These are phyloP conservation scores for Eleusine coracana DNA, from an alignment of 176 grass and related monocot species.

Conservation along the genomic window DNA sequence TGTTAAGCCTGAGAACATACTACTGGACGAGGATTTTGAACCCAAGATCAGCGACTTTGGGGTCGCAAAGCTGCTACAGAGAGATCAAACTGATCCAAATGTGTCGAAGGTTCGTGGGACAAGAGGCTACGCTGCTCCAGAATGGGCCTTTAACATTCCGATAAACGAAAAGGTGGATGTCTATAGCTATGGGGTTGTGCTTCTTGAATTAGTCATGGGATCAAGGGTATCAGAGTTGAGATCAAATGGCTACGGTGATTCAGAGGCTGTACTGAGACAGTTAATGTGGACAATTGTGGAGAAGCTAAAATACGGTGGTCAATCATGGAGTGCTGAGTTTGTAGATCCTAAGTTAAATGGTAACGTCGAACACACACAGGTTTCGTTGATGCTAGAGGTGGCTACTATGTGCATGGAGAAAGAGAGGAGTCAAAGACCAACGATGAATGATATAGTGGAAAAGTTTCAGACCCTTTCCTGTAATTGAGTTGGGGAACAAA, in stretches of 20 bases:
- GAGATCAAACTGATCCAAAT: slow-evolving; percentile 30
- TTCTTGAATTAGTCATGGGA: slow-evolving; percentile 32
- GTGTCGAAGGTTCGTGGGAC: slow-evolving; percentile 26
- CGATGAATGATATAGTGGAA: slow-evolving; percentile 25
- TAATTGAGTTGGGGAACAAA: neutral
- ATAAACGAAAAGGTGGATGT: slow-evolving; percentile 42
- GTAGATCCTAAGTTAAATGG: slow-evolving; percentile 20
- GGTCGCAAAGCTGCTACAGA: slow-evolving; percentile 31
- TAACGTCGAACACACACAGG: neutral
- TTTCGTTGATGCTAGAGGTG: slow-evolving; percentile 8
- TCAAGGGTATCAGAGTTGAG: neutral
- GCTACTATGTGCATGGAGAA: slow-evolving; percentile 29
- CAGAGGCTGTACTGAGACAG: slow-evolving; percentile 11
- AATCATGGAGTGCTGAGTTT: slow-evolving; percentile 19
- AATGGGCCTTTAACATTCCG: slow-evolving; percentile 22
- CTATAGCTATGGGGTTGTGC: slow-evolving; percentile 35
- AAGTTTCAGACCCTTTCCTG: neutral
- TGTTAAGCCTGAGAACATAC: slow-evolving; percentile 41
- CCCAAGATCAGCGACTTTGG: slow-evolving; percentile 45
- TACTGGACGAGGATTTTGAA: slow-evolving; percentile 35
- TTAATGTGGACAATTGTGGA: slow-evolving; percentile 1
- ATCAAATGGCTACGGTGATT: neutral
- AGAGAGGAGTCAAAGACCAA: slow-evolving; percentile 22
- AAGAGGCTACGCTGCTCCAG: slow-evolving; percentile 35
- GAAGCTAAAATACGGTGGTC: slow-evolving; percentile 23